Evolutionary conservation across 163 green algal genomes (phyloP).

Genomic region (Botryococcus braunii): DNA sequence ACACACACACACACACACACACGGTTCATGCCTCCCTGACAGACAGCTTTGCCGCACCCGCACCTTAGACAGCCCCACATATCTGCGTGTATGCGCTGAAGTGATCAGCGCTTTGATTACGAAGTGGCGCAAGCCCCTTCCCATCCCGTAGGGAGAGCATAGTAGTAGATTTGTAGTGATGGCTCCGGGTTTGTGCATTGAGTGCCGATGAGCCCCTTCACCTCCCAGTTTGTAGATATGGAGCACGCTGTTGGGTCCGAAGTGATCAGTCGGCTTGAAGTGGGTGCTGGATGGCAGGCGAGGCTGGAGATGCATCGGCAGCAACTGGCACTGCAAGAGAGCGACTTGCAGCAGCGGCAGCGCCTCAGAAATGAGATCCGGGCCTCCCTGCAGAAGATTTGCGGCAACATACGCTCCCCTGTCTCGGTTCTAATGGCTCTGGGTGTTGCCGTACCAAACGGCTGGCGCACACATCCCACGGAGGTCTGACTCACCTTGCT

Average conservation of each 20-base stretch:
- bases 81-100: too few species aligned
- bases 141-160: background rate
- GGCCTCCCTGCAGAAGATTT: background rate
- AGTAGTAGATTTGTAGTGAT: too few species aligned
- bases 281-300: constrained; percentile 3
- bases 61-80: too few species aligned
- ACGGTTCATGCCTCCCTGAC: too few species aligned
- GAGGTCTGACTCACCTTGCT: background rate
- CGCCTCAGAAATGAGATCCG: background rate
- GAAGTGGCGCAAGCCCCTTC: background rate
- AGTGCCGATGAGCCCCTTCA: too few species aligned
- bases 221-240: too few species aligned
- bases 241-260: background rate
- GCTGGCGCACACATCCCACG: background rate
- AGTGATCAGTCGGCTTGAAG: background rate
- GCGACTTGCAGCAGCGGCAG: background rate
- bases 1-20: too few species aligned
- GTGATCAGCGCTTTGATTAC: background rate
- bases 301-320: constrained; percentile 7
- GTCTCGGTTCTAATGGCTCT: background rate
- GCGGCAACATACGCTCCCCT: background rate
- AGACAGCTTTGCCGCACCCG: too few species aligned
- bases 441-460: background rate
- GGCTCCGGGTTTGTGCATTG: too few species aligned
- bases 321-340: background rate